Evolutionary conservation across 805 yeast species (phyloP), one percentile per base, ranked within the genome.

Genomic region (Blastobotrys terrestris): DNA sequence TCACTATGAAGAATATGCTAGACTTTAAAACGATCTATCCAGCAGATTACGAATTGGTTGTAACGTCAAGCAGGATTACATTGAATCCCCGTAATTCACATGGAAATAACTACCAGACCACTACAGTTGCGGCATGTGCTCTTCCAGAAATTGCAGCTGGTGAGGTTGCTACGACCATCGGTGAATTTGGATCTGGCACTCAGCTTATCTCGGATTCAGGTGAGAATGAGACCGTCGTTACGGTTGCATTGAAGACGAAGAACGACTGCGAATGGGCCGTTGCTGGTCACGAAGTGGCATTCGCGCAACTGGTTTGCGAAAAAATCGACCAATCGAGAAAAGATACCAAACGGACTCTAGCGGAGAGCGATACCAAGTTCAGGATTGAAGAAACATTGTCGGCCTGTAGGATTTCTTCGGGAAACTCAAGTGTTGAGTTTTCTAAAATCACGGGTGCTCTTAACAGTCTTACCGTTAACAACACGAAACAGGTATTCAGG

Each of bases 201-300:
- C 8, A 26, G 35, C 35, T 26, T 11, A 26, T 6, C 8, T 26
- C 35, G 35, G 8, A 6, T 5, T 11, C 8, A 6, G 35, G 35
- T 7, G n/a, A 18, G 6, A 31, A 39, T 19, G 54, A 55, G 19
- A 19, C 43, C 5, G 46, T 52, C 50, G 31, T 50, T 3, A 53
- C 55, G 4, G 50, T 51, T n/a, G 22, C n/a, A 3, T 39, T 56
- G 18, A 6, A 14, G 3, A 47, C 46, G 39, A 53, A 49, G 44
- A 26, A 46, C 6, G 47, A 49, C 26, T 43, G 48, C n/a, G 3
- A 13, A 15, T 61, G 64, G 64, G 60, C 61, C 2, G 21, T 44
- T 1, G 52, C 56, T 2, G 68, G 66, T 1, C 63, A 61, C 48
- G 47, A 59, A 13, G 54, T 67, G 35, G 58, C 69, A 7, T 64